Conservation (phyloP, 805 yeast genomes). For the Cyberlindnera subsufficiens region DNA sequence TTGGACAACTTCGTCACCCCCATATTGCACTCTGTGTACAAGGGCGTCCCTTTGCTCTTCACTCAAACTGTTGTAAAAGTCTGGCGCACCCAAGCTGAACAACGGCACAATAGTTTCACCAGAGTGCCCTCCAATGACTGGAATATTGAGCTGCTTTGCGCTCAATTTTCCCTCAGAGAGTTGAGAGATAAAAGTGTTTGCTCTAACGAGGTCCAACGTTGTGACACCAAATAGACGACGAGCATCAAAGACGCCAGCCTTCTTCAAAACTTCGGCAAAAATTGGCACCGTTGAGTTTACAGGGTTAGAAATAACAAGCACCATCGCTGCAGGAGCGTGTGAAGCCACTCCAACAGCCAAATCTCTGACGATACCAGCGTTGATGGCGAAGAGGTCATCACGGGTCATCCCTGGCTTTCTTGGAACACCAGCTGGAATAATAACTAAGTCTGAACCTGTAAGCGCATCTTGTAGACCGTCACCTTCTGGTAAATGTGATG, state of each 20-base stretch:
- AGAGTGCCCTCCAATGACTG: conserved; percentile 84
- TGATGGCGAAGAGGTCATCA: conserved; percentile 79
- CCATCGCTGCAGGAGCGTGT: conserved; percentile 60
- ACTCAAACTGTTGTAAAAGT: conserved; percentile 39
- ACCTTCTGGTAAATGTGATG: conserved; percentile 61
- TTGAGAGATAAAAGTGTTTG: conserved; percentile 47
- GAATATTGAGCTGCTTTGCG: conserved; percentile 35
- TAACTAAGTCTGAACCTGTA: conserved; percentile 74
- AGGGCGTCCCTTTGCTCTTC: conserved; percentile 47
- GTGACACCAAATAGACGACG: conserved; percentile 80
- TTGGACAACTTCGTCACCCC: conserved; percentile 86
- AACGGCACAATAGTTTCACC: conserved; percentile 80
- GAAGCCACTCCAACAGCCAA: conserved; percentile 66
- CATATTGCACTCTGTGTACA: conserved; percentile 75
- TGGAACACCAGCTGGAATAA: conserved; percentile 89
- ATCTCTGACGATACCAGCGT: conserved; percentile 76
- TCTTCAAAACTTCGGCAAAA: conserved; percentile 71
- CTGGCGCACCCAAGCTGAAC: conserved; percentile 48
- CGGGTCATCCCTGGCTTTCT: conserved; percentile 89
- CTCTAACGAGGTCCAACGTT: conserved; percentile 71
- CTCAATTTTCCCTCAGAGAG: conserved; percentile 10
- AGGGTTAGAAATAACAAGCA: conserved; percentile 71
- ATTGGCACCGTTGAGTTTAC: conserved; percentile 83
- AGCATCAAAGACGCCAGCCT: conserved; percentile 67
- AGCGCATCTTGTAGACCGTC: conserved; percentile 66